Conservation (phyloP, 257 asterid species). For the Phtheirospermum japonicum region DNA sequence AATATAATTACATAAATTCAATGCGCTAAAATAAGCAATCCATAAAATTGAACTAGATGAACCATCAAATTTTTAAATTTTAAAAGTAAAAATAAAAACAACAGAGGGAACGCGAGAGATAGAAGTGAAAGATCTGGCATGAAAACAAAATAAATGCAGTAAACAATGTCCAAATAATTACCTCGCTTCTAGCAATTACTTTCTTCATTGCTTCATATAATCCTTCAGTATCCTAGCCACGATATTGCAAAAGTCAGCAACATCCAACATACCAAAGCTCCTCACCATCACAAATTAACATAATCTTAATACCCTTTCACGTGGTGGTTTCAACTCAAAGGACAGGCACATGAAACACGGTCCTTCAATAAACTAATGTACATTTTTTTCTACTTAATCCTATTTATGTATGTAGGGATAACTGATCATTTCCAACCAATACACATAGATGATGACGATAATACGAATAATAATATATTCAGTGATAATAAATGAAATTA, state of each 20-base stretch:
- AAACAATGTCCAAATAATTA: slow-evolving; percentile 26
- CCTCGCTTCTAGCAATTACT: slow-evolving; percentile 77
- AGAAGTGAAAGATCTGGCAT: background rate
- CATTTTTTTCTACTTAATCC: background rate
- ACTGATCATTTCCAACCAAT: slow-evolving; percentile 8
- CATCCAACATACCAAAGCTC: slow-evolving; percentile 33
- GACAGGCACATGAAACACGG: background rate
- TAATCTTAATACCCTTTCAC: slow-evolving; percentile 33
- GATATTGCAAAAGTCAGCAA: slow-evolving; percentile 55
- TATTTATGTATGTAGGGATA: background rate
- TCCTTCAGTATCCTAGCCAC: slow-evolving; percentile 69
- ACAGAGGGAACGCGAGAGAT: background rate
- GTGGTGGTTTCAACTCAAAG: slow-evolving; percentile 15
- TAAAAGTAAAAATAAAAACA: background rate
- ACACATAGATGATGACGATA: slow-evolving; percentile 15
- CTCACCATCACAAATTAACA: slow-evolving; percentile 34
- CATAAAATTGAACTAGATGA: background rate
- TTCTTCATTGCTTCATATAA: slow-evolving; percentile 63
- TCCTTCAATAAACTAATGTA: slow-evolving; percentile 9
- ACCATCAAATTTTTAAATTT: background rate
- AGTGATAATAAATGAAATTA: slow-evolving; percentile 8
- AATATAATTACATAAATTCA: slow-evolving; percentile 18
- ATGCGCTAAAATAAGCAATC: too few species aligned
- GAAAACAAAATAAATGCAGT: slow-evolving; percentile 1
- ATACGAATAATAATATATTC: background rate